phyloP scores from a whole-genome alignment of 306 rosid species.

The Gynostemma pentaphyllum region DNA sequence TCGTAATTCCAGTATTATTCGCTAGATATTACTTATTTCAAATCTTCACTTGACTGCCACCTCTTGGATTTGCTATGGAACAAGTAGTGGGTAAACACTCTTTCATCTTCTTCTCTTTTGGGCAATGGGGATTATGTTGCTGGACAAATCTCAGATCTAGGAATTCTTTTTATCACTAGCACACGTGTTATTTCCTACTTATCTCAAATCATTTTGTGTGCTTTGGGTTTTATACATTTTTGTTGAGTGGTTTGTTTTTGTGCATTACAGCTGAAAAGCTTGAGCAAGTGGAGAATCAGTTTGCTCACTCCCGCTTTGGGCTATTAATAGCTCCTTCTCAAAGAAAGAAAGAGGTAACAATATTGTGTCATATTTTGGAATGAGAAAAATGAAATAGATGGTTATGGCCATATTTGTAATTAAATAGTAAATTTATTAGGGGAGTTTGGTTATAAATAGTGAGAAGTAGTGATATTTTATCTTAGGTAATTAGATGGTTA shows the following conservation, averaged over 20 bases:
- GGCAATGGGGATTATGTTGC: conserved; percentile 93
- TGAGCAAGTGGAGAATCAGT: conserved; percentile 87
- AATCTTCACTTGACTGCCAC: conserved; percentile 87
- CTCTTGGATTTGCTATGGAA: conserved; percentile 94
- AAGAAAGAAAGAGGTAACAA: conserved; percentile 77
- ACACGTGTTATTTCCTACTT: background rate
- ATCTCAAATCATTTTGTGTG: background rate
- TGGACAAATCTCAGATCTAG: conserved; percentile 90
- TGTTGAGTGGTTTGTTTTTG: conserved; percentile 7
- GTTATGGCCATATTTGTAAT: too few species aligned
- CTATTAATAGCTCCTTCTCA: conserved; percentile 60
- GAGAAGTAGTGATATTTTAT: too few species aligned
- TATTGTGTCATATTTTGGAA: background rate
- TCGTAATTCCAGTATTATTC: conserved; percentile 68
- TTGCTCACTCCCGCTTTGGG: conserved; percentile 83
- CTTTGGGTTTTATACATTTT: background rate
- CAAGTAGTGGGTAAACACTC: conserved; percentile 88
- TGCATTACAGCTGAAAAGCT: conserved; percentile 78
- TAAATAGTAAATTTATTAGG: too few species aligned
- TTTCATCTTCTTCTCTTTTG: conserved; percentile 89
- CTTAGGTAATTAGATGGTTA: too few species aligned
- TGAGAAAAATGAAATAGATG: too few species aligned
- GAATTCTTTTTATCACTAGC: conserved; percentile 20
- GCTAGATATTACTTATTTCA: conserved; percentile 87
- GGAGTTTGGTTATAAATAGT: too few species aligned